Conservation (phyloP, 495 filamentous ascomycete species). For the Penicillium mononematosum region DNA sequence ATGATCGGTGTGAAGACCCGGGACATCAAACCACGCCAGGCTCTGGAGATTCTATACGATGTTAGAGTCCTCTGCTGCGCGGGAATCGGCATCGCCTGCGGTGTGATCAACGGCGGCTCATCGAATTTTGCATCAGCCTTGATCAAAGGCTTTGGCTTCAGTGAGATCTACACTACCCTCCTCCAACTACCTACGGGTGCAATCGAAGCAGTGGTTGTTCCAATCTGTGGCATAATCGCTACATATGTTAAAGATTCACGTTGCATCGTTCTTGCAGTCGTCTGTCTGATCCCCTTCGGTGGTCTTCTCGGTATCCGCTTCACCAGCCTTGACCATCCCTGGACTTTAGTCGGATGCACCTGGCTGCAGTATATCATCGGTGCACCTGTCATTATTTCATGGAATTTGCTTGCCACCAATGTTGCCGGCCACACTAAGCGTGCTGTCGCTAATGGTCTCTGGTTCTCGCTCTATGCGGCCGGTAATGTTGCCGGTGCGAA, state of each 20-base stretch:
- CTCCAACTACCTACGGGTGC: slow-evolving; percentile 47
- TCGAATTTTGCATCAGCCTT: slow-evolving; percentile 47
- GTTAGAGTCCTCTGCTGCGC: slow-evolving; percentile 38
- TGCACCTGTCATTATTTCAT: slow-evolving; percentile 51
- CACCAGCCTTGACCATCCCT: slow-evolving; percentile 44
- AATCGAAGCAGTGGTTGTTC: slow-evolving; percentile 40
- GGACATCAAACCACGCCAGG: slow-evolving; percentile 36
- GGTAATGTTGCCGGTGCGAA: slow-evolving; percentile 49
- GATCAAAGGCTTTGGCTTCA: slow-evolving; percentile 47
- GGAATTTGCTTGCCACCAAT: slow-evolving; percentile 59
- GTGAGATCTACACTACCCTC: slow-evolving; percentile 40
- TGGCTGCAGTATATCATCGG: slow-evolving; percentile 51
- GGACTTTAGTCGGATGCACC: slow-evolving; percentile 51
- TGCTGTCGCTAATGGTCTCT: slow-evolving; percentile 43
- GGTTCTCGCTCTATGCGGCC: slow-evolving; percentile 37
- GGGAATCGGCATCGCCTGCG: slow-evolving; percentile 38
- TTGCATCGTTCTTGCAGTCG: slow-evolving; percentile 38
- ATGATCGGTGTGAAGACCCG: slow-evolving; percentile 52
- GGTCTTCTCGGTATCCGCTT: slow-evolving; percentile 47
- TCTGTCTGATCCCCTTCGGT: slow-evolving; percentile 36
- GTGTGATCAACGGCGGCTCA: slow-evolving; percentile 47
- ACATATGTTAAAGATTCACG: slow-evolving; percentile 43
- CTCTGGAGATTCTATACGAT: slow-evolving; percentile 42
- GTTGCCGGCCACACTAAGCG: slow-evolving; percentile 69
- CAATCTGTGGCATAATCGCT: slow-evolving; percentile 39